These are phyloP conservation scores for Oenanthe javanica DNA, from an alignment of 140 eudicot genomes.

Conservation along the genomic window DNA sequence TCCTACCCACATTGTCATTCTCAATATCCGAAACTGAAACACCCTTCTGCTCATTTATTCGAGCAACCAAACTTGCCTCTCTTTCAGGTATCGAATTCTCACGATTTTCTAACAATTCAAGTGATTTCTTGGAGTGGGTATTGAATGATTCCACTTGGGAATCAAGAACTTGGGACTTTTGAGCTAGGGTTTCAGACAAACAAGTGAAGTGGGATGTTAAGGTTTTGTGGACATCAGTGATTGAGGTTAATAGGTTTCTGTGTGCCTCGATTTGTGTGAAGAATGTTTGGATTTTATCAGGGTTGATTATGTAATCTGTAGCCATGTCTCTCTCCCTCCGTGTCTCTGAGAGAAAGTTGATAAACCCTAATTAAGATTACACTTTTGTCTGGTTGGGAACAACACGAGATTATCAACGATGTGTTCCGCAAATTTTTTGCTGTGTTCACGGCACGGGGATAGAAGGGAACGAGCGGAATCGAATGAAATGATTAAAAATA, in stretches of 20 bases:
- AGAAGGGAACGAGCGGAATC: too few relatives aligned
- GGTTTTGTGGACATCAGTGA: conserved; percentile 40
- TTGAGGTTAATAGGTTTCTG: conserved; percentile 29
- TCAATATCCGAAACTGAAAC: conserved; percentile 23
- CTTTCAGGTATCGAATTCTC: conserved; percentile 29
- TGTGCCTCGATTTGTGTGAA: conserved; percentile 36
- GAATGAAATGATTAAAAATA: too few relatives aligned
- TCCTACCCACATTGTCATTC: conserved; percentile 2
- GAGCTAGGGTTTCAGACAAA: conserved; percentile 25
- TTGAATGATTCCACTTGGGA: conserved; percentile 25
- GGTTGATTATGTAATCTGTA: conserved; percentile 17
- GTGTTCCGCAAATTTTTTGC: too few relatives aligned
- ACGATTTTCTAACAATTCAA: conserved; percentile 27
- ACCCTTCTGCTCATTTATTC: conserved; percentile 20
- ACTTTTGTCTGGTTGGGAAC: neutral
- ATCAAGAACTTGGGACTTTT: conserved; percentile 26
- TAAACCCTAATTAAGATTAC: neutral
- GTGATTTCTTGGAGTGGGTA: conserved; percentile 15
- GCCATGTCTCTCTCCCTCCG: too few relatives aligned
- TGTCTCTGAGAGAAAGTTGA: neutral
- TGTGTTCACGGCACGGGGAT: too few relatives aligned
- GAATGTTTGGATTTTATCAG: conserved; percentile 29
- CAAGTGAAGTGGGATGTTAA: conserved; percentile 31
- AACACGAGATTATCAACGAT: neutral
- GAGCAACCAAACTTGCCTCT: conserved; percentile 22